Evolutionary conservation across 768 basidiomycete species (phyloP).

Genomic region (Neoboletus brunneissimus): DNA sequence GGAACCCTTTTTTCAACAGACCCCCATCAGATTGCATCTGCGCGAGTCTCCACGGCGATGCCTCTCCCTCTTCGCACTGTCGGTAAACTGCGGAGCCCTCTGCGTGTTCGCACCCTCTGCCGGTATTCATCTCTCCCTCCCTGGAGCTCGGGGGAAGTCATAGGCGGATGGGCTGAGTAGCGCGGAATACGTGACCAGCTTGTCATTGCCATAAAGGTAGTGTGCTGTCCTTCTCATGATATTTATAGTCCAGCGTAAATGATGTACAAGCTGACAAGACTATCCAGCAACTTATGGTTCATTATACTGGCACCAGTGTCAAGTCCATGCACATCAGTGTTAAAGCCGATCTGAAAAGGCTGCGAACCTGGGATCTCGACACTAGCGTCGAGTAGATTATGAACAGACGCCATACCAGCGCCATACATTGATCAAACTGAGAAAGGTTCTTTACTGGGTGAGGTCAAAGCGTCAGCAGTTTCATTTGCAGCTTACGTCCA

Average conservation of each 20-base stretch:
- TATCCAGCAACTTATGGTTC: too few relatives aligned
- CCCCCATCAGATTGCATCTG: neutral
- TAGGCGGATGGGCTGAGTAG: constrained; percentile 48
- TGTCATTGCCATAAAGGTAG: constrained; percentile 43
- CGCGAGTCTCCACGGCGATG: neutral
- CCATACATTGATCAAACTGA: constrained; percentile 38
- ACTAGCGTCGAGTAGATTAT: constrained; percentile 44
- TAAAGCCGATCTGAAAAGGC: too few relatives aligned
- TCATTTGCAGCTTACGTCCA: neutral
- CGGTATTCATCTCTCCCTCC: constrained; percentile 44
- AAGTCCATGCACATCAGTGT: too few relatives aligned
- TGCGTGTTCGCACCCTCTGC: constrained; percentile 37
- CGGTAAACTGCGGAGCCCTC: constrained; percentile 21
- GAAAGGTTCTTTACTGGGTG: constrained; percentile 41
- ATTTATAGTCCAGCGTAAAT: constrained; percentile 10
- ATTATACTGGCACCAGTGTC: too few relatives aligned
- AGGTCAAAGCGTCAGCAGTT: neutral
- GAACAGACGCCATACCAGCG: constrained; percentile 41
- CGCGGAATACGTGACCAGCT: constrained; percentile 44
- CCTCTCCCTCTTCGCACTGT: constrained; percentile 3
- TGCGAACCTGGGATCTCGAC: constrained; percentile 23
- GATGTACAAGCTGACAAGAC: neutral
- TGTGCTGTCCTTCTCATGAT: neutral
- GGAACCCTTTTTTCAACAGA: neutral
- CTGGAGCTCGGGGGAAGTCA: constrained; percentile 43